Evolutionary conservation across 2,329 filamentous ascomycete genomes (phyloP).

Genomic region (Lojkania enalia): DNA sequence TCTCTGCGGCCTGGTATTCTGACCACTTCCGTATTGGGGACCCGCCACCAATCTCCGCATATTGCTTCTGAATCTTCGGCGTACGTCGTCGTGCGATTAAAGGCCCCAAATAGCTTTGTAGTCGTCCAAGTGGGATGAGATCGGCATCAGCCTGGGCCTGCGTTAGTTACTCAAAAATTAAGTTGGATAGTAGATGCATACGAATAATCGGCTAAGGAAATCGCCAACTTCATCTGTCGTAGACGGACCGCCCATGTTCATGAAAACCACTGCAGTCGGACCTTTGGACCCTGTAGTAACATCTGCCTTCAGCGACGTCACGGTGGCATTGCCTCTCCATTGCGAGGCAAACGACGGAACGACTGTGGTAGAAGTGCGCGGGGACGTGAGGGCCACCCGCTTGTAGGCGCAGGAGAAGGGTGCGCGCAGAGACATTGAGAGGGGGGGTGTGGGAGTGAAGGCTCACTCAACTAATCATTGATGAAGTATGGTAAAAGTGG

Average conservation of each 20-base stretch:
- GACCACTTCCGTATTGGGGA: slow-evolving; percentile 98
- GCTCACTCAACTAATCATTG: slow-evolving; percentile 10
- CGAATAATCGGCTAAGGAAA: slow-evolving; percentile 90
- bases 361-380: slow-evolving; percentile 26
- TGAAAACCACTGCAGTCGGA: slow-evolving; percentile 95
- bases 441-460: too few species aligned
- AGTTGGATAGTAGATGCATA: slow-evolving; percentile 57
- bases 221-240: slow-evolving; percentile 84
- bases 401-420: slow-evolving; percentile 38
- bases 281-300: slow-evolving; percentile 71
- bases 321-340: slow-evolving; percentile 44
- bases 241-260: slow-evolving; percentile 97
- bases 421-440: slow-evolving; percentile 45
- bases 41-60: slow-evolving; percentile 92
- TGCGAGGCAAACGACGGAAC: slow-evolving; percentile 37
- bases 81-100: slow-evolving; percentile 85
- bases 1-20: slow-evolving; percentile 88
- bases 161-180: slow-evolving; percentile 18
- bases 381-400: slow-evolving; percentile 33
- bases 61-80: slow-evolving; percentile 96
- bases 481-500: slow-evolving; percentile 11
- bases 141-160: slow-evolving; percentile 79
- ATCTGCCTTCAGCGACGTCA: slow-evolving; percentile 77
- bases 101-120: slow-evolving; percentile 89
- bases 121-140: slow-evolving; percentile 88